phyloP scores from a whole-genome alignment of 257 asterid genomes.

The Handroanthus guayacan region DNA sequence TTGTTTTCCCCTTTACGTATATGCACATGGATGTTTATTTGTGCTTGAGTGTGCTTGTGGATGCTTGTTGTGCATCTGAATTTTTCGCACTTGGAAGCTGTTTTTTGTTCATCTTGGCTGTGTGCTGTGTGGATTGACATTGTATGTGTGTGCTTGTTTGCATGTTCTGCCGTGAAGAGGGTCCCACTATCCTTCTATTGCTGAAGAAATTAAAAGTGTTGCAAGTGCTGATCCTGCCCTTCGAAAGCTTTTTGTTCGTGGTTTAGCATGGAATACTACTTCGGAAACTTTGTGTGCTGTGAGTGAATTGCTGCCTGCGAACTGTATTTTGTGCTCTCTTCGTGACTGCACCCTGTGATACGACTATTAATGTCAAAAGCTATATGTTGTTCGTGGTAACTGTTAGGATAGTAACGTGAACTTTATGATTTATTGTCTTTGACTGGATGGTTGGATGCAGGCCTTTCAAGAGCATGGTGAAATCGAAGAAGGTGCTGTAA shows the following conservation, averaged over 20 bases:
- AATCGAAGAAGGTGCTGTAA: constrained; percentile 87
- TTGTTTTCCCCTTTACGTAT: background rate
- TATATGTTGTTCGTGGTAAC: constrained; percentile 5
- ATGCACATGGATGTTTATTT: constrained; percentile 10
- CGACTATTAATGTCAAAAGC: background rate
- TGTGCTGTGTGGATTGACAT: constrained; percentile 76
- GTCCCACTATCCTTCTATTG: constrained; percentile 85
- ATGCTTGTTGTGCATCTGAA: constrained; percentile 42
- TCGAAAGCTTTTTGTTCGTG: constrained; percentile 98
- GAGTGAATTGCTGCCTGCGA: constrained; percentile 79
- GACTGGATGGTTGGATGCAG: constrained; percentile 47
- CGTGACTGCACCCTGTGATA: constrained; percentile 40
- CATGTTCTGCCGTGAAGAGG: constrained; percentile 96
- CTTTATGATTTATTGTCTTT: constrained; percentile 24
- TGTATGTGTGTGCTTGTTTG: constrained; percentile 86
- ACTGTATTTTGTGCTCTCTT: constrained; percentile 47
- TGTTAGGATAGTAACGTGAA: constrained; percentile 20
- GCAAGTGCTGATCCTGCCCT: constrained; percentile 98
- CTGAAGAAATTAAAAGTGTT: constrained; percentile 92
- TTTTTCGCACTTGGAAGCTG: constrained; percentile 38
- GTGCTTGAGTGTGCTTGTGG: constrained; percentile 33
- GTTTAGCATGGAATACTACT: constrained; percentile 95
- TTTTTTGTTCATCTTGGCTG: constrained; percentile 42
- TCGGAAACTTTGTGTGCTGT: constrained; percentile 96
- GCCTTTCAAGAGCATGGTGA: constrained; percentile 87